Conservation (phyloP, 225 moss, liverwort and hornwort genomes). For the Asterella californica region DNA sequence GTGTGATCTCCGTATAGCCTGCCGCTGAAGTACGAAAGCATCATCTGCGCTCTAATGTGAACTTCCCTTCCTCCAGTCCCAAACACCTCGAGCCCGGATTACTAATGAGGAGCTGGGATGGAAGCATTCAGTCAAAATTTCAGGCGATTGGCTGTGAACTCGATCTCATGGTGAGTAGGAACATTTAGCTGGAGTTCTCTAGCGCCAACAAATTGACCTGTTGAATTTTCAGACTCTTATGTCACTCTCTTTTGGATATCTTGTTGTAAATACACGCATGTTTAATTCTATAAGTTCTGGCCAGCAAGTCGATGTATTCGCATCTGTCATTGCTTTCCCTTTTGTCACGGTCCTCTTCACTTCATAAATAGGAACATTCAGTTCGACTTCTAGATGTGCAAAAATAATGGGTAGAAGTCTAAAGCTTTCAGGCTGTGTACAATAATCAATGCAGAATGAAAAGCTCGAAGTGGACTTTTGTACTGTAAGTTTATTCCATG, state of each 20-base stretch:
- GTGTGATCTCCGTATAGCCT: too few species aligned
- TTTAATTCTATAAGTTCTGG: not conserved
- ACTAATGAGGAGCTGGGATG: too few species aligned
- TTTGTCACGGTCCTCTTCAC: not conserved
- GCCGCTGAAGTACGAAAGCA: too few species aligned
- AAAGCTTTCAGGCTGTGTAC: constrained; percentile 10
- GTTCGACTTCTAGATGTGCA: not conserved
- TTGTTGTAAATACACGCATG: too few species aligned
- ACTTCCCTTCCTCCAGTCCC: too few species aligned
- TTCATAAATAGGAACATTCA: not conserved
- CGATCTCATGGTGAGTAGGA: constrained; percentile 28
- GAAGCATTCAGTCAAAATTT: constrained; percentile 21
- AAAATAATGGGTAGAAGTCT: not conserved
- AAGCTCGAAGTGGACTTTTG: too few species aligned
- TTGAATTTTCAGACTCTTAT: not conserved
- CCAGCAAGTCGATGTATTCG: not conserved
- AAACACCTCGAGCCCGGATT: too few species aligned
- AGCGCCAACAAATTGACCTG: not conserved
- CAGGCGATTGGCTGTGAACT: constrained; percentile 30
- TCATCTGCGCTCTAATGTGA: too few species aligned
- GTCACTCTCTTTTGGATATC: not conserved
- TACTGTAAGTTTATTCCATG: too few species aligned
- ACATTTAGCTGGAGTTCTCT: not conserved
- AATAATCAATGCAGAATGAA: constrained; percentile 45
- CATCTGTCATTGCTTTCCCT: not conserved